Conservation (phyloP, 2,329 filamentous ascomycete species). For the Polytolypa hystricis region DNA sequence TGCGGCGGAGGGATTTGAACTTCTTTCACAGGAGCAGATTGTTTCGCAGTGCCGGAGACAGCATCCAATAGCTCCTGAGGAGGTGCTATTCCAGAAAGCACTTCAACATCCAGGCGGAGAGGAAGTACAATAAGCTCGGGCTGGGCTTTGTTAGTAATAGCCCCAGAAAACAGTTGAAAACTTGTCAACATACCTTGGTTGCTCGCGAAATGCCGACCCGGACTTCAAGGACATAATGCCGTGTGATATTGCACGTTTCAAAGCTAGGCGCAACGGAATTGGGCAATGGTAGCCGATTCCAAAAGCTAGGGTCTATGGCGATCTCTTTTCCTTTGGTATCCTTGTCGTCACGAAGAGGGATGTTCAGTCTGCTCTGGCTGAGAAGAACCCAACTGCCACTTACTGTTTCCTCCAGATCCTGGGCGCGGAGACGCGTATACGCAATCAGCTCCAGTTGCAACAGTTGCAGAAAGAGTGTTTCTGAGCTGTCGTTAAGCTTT, state of each 20-base stretch:
- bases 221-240: conserved; percentile 74
- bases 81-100: conserved; percentile 81
- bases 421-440: conserved; percentile 66
- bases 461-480: conserved; percentile 63
- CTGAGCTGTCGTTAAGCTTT: conserved; percentile 58
- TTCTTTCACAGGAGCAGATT: conserved; percentile 17
- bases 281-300: conserved; percentile 62
- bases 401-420: conserved; percentile 62
- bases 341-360: conserved; percentile 51
- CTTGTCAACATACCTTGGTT: conserved; percentile 36
- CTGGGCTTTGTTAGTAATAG: conserved; percentile 19
- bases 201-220: conserved; percentile 69
- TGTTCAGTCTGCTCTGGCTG: conserved; percentile 58
- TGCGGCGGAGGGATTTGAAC: conserved; percentile 26
- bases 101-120: conserved; percentile 63
- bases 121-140: conserved; percentile 71
- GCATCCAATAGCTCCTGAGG: conserved; percentile 64
- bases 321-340: conserved; percentile 56
- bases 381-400: conserved; percentile 64
- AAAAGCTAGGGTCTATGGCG: conserved; percentile 58
- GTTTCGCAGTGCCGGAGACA: conserved; percentile 30
- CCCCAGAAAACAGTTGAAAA: not conserved
- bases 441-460: conserved; percentile 74
- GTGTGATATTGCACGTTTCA: conserved; percentile 72
- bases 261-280: conserved; percentile 84